Evolutionary conservation across 2,329 filamentous ascomycete species (phyloP).

Genomic region (Ceratocystis diversiconidia): DNA sequence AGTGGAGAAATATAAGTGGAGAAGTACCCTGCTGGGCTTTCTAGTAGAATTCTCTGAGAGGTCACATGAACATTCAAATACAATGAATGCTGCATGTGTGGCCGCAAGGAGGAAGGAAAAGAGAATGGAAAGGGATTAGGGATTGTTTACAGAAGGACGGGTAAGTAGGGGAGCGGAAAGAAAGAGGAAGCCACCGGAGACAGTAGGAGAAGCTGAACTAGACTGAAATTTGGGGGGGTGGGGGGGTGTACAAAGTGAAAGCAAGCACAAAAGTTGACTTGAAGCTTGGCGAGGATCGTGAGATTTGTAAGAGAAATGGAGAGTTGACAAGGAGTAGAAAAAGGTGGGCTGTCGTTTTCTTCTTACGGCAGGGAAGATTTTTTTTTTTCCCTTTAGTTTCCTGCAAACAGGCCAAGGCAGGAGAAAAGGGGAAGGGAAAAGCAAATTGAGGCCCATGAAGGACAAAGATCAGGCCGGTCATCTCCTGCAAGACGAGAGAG

Average conservation of each 20-base stretch:
- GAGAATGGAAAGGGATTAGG: conserved; percentile 21
- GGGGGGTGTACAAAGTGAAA: neutral
- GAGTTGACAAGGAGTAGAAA: neutral
- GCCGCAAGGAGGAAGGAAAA: conserved; percentile 15
- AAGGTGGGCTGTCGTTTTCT: neutral
- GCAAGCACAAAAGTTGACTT: neutral
- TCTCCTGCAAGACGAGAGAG: neutral
- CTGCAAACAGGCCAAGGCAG: neutral
- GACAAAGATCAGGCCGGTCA: neutral
- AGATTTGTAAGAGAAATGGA: conserved; percentile 1
- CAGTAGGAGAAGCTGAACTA: neutral
- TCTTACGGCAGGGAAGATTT: neutral
- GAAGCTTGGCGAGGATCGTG: neutral
- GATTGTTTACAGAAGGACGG: neutral
- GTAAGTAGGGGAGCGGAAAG: neutral
- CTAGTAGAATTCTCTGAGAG: neutral
- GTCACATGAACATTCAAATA: conserved; percentile 2
- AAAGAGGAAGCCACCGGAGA: neutral
- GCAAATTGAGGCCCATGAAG: neutral
- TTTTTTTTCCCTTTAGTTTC: neutral
- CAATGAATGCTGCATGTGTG: neutral
- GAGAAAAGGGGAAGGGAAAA: neutral
- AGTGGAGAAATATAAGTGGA: neutral
- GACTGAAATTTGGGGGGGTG: neutral
- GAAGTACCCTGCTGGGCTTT: neutral